Evolutionary conservation across 305 asterid species (phyloP).

Genomic region (Fraxinus sp.): DNA sequence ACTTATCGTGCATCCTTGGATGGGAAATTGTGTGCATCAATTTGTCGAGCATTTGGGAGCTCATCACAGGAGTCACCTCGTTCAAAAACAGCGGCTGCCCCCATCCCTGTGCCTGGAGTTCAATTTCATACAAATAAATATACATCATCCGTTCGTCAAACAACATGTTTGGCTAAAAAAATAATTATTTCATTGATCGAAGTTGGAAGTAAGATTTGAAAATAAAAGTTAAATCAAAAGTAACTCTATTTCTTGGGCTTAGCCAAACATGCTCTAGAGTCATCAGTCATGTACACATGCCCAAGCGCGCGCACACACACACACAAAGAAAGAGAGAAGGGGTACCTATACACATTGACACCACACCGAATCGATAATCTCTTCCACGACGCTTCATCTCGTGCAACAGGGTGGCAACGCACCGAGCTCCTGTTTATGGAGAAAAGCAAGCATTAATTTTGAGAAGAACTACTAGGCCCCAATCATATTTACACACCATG

Average conservation of each 20-base stretch:
- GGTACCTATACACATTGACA: conserved; percentile 91
- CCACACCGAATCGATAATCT: conserved; percentile 84
- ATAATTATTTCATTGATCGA: neutral
- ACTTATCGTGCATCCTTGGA: conserved; percentile 66
- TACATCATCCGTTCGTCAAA: neutral
- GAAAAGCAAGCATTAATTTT: neutral
- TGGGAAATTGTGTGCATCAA: conserved; percentile 45
- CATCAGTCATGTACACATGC: neutral
- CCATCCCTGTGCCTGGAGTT: conserved; percentile 89
- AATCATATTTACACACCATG: neutral
- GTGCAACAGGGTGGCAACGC: conserved; percentile 83
- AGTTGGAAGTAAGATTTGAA: neutral
- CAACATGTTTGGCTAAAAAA: neutral
- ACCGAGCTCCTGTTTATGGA: conserved; percentile 67
- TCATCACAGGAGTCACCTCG: conserved; percentile 87
- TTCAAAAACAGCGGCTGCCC: conserved; percentile 93
- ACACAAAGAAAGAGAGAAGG: conserved; percentile 9
- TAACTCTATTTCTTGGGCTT: neutral
- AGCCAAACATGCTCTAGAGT: neutral
- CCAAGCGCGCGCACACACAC: neutral
- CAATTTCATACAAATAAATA: neutral
- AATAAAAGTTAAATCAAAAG: neutral
- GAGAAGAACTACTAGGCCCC: neutral
- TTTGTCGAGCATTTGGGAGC: conserved; percentile 52
- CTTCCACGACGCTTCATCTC: conserved; percentile 96